phyloP scores from a whole-genome alignment of 2,329 filamentous ascomycete species.

The Mariannaea elegans region DNA sequence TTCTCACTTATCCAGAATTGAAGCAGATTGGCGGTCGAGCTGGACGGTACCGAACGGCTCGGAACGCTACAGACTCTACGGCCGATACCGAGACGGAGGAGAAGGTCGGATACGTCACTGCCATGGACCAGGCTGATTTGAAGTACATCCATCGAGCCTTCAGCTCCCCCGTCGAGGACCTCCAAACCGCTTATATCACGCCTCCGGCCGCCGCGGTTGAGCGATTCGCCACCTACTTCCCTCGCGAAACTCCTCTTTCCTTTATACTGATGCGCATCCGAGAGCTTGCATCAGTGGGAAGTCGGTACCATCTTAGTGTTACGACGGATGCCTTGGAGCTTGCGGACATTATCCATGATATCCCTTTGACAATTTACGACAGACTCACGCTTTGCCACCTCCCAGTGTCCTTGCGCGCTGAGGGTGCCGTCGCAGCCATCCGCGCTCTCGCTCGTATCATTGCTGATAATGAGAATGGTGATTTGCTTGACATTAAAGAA shows the following conservation, averaged over 20 bases:
- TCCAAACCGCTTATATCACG: conserved; percentile 76
- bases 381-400: conserved; percentile 79
- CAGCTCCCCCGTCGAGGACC: conserved; percentile 67
- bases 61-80: conserved; percentile 23
- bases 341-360: conserved; percentile 78
- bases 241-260: conserved; percentile 79
- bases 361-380: conserved; percentile 75
- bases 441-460: conserved; percentile 75
- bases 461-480: conserved; percentile 70
- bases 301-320: conserved; percentile 73
- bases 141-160: conserved; percentile 70
- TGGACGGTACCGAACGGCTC: conserved; percentile 81
- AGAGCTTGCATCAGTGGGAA: conserved; percentile 70
- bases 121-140: conserved; percentile 77
- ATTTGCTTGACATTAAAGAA: conserved; percentile 74
- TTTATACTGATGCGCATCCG: conserved; percentile 82
- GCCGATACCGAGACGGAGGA: conserved; percentile 25
- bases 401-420: conserved; percentile 68
- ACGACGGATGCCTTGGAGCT: conserved; percentile 67
- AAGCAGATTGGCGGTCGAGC: conserved; percentile 96
- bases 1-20: conserved; percentile 77
- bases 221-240: conserved; percentile 83
- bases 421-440: conserved; percentile 59
- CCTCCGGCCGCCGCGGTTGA: conserved; percentile 77
- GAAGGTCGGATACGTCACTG: conserved; percentile 78